Base-by-base conservation (phyloP, 192 early-diverging fungal species). In the Glomus cerebriforme region DNA sequence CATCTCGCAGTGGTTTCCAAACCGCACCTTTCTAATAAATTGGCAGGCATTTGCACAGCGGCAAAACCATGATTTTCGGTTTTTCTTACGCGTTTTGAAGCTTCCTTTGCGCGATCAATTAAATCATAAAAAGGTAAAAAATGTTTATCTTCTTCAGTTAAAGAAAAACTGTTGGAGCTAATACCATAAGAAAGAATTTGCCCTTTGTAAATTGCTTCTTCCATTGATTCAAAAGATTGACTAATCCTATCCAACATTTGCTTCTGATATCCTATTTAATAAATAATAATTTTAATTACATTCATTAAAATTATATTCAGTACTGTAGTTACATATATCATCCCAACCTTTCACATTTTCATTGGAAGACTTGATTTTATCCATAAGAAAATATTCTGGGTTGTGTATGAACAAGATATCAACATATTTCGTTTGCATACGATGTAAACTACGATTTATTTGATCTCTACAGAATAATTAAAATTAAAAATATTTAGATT, bases 321-420 rank as follows among this genome's bases (percentile, higher is more conserved):
- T n/a, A n/a, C n/a, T n/a, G n/a, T n/a, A n/a, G n/a, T n/a, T n/a
- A n/a, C n/a, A n/a, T 9, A 22, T 5, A 45, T 0, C 6, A 27
- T 45, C 3, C 78, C n/a, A 77, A 84, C 83, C 71, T 80, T 84
- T 82, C 19, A 82, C 75, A 59, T 82, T 78, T 29, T 60, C 59
- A 49, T 82, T 75, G 7, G 59, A 49, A 31, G 64, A 74, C 10
- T 79, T 83, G 27, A 85, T 49, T 34, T 85, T 74, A 17, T 76
- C 17, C 79, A 81, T 83, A 26, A 85, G 71, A 74, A 71, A 85
- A 34, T 83, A 83, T 59, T 85, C 84, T 31, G 84, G 84, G 31
- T 85, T 85, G 64, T 85, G 82, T 49, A 85, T 78, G 76, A 85
- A 85, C 7, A 85, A 65, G 45, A 83, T 75, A 29, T 85, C 80